phyloP scores from a whole-genome alignment of 225 moss, liverwort and hornwort genomes.

The Sphagnum contortum region DNA sequence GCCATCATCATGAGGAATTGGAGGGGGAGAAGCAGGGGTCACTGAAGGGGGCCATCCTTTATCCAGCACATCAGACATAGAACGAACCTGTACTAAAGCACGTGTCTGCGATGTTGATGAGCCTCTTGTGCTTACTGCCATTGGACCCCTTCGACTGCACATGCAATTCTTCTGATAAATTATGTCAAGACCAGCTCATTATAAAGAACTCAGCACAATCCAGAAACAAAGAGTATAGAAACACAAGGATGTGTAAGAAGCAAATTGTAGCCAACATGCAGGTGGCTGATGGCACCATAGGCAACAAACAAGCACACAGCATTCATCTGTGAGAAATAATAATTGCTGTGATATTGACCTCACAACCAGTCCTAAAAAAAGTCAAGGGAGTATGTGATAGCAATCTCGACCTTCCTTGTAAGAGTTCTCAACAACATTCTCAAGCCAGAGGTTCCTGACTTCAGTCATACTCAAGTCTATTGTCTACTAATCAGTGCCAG shows the following conservation, averaged over 20 bases:
- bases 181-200: background rate
- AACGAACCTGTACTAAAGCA: background rate
- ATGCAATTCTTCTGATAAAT: background rate
- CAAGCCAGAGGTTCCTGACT: no score
- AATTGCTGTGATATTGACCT: no score
- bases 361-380: no score
- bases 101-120: conserved; percentile 3
- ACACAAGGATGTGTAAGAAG: background rate
- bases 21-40: conserved; percentile 2
- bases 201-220: background rate
- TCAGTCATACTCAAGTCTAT: no score
- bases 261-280: background rate
- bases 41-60: conserved; percentile 30
- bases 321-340: no score
- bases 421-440: no score
- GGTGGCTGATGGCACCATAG: background rate
- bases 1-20: conserved; percentile 7
- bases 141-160: conserved; percentile 44
- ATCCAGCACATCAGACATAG: conserved; percentile 33
- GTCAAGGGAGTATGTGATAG: no score
- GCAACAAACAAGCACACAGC: no score
- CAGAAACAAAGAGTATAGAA: conserved; percentile 1
- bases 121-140: conserved; percentile 13
- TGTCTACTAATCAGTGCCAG: no score
- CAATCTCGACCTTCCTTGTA: no score